A percentile compares a stretch with the other conserved stretches of the same genome.
These are phyloP conservation scores for Papiliotrema flavescens DNA, from an alignment of 1,284 basidiomycete species.

Conservation along the genomic window DNA sequence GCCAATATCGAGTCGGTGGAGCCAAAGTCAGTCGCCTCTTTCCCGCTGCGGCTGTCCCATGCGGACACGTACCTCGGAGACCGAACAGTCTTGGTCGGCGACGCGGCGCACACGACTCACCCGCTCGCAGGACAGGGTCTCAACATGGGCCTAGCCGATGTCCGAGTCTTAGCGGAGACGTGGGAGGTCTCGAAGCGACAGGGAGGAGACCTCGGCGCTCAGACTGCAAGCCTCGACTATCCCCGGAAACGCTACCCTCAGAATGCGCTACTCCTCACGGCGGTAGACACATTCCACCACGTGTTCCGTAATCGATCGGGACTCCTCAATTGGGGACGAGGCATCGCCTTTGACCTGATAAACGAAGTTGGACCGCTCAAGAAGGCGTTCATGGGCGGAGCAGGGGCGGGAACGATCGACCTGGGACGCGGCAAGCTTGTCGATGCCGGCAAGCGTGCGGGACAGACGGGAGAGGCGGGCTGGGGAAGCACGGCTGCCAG, in stretches of 20 bases:
- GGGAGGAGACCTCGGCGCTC: constrained; percentile 81
- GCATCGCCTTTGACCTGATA: constrained; percentile 80
- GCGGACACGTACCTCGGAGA: constrained; percentile 77
- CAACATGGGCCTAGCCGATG: constrained; percentile 88
- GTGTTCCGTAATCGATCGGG: constrained; percentile 66
- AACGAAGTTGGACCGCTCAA: constrained; percentile 84
- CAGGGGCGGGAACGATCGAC: constrained; percentile 53
- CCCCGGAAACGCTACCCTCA: constrained; percentile 72
- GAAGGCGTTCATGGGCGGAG: constrained; percentile 73
- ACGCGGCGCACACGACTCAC: constrained; percentile 93
- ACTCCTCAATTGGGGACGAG: constrained; percentile 78
- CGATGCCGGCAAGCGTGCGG: not conserved
- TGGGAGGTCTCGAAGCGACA: constrained; percentile 58
- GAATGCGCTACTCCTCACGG: constrained; percentile 79
- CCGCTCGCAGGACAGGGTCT: constrained; percentile 97
- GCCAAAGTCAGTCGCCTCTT: constrained; percentile 74
- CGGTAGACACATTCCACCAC: constrained; percentile 83
- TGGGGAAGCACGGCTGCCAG: constrained; percentile 26
- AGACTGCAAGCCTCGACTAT: constrained; percentile 71
- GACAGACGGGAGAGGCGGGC: constrained; percentile 8
- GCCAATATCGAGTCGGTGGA: constrained; percentile 72
- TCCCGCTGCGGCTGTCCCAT: constrained; percentile 85
- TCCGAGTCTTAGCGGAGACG: constrained; percentile 62
- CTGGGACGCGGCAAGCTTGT: too few species aligned
- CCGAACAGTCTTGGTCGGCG: constrained; percentile 86